Evolutionary conservation across 2,329 filamentous ascomycete species (phyloP).

Genomic region (Epichloe glyceriae): DNA sequence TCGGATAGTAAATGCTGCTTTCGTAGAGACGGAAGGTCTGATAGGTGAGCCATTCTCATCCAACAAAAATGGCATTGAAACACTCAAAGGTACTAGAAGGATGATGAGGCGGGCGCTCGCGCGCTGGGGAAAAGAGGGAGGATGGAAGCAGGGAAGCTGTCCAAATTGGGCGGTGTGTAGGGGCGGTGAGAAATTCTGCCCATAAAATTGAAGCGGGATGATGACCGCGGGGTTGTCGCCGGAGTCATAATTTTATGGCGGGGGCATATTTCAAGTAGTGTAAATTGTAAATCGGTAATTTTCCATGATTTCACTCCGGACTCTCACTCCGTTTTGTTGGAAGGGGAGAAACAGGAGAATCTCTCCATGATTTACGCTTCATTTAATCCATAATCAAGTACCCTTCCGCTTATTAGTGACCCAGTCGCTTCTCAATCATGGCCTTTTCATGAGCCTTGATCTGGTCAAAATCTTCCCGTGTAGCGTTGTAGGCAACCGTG

Average conservation of each 20-base stretch:
- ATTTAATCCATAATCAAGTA: background rate
- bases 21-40: constrained; percentile 42
- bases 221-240: constrained; percentile 7
- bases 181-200: constrained; percentile 14
- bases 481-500: constrained; percentile 61
- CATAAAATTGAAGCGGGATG: background rate
- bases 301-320: too few relatives aligned
- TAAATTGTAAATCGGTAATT: background rate
- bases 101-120: background rate
- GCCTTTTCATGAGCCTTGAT: constrained; percentile 52
- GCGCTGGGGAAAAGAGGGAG: background rate
- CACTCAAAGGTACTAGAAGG: background rate
- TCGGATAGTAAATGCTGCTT: constrained; percentile 68
- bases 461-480: constrained; percentile 59
- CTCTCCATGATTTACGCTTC: background rate
- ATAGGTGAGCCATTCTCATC: constrained; percentile 19
- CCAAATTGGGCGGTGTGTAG: constrained; percentile 1
- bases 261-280: background rate
- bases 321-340: too few relatives aligned
- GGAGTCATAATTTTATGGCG: background rate
- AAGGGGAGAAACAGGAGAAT: too few relatives aligned
- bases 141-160: background rate
- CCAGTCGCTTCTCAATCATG: constrained; percentile 63
- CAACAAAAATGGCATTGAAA: background rate
- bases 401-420: constrained; percentile 15